These are phyloP conservation scores for Prunus armeniaca DNA, from an alignment of 306 rosid species.

Conservation along the genomic window DNA sequence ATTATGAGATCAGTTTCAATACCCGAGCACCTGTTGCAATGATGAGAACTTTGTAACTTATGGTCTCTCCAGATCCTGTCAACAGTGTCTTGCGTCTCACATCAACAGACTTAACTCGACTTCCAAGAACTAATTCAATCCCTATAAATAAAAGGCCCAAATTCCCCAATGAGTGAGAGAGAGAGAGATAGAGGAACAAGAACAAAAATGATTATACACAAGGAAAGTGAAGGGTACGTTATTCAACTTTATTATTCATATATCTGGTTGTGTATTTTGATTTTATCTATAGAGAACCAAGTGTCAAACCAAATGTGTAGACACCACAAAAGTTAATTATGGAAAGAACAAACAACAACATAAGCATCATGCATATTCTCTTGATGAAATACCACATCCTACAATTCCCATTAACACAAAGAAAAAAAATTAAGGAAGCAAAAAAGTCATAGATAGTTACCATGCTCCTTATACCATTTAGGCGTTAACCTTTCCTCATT, in stretches of 20 bases:
- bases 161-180: neutral
- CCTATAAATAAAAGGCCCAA: slow-evolving; percentile 42
- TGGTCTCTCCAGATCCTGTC: slow-evolving; percentile 91
- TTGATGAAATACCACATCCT: slow-evolving; percentile 4
- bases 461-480: slow-evolving; percentile 92
- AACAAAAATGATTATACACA: neutral
- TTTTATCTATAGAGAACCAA: neutral
- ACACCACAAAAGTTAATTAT: slow-evolving; percentile 1
- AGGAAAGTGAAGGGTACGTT: neutral
- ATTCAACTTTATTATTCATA: neutral
- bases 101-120: slow-evolving; percentile 87
- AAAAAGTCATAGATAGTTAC: slow-evolving; percentile 46
- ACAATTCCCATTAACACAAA: neutral
- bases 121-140: slow-evolving; percentile 93
- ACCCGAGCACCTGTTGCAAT: slow-evolving; percentile 99
- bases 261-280: neutral
- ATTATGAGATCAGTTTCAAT: slow-evolving; percentile 48
- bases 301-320: slow-evolving; percentile 4
- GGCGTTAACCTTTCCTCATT: slow-evolving; percentile 92
- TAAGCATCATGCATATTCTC: slow-evolving; percentile 8
- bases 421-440: neutral
- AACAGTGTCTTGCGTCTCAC: slow-evolving; percentile 83
- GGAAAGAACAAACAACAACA: slow-evolving; percentile 6
- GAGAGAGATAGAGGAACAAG: neutral
- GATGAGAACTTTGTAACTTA: slow-evolving; percentile 88